A percentile compares a stretch with the other conserved stretches of the same genome.
These are phyloP conservation scores for Candida ponderosae DNA, from an alignment of 805 yeast genomes.

Conservation along the genomic window DNA sequence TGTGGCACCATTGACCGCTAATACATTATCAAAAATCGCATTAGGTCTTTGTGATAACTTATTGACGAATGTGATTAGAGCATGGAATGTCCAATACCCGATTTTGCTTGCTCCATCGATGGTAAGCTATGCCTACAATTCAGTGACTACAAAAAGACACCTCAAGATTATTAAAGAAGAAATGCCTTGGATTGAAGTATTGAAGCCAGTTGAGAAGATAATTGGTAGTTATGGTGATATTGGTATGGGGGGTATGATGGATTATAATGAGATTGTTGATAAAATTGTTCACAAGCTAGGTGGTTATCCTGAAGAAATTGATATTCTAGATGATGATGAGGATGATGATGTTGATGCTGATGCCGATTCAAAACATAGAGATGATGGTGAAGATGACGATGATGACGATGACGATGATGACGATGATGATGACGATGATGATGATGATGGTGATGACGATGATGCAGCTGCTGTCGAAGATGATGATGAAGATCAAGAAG, in stretches of 20 bases:
- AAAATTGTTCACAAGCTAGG: slow-evolving; percentile 67
- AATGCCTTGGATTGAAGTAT: slow-evolving; percentile 92
- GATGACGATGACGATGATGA: slow-evolving; percentile 43
- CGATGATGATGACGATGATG: slow-evolving; percentile 32
- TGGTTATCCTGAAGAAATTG: slow-evolving; percentile 49
- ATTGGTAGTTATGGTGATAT: slow-evolving; percentile 91
- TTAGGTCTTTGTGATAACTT: slow-evolving; percentile 90
- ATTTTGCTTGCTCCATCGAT: slow-evolving; percentile 90
- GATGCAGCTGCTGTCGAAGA: slow-evolving; percentile 17
- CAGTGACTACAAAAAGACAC: slow-evolving; percentile 82
- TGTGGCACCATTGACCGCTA: slow-evolving; percentile 93
- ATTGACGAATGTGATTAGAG: slow-evolving; percentile 82
- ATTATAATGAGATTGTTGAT: slow-evolving; percentile 90
- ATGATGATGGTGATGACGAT: slow-evolving; percentile 31
- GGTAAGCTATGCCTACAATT: slow-evolving; percentile 88
- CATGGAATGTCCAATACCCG: slow-evolving; percentile 93
- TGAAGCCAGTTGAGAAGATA: slow-evolving; percentile 92
- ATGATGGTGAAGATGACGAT: slow-evolving; percentile 30
- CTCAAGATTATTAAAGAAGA: slow-evolving; percentile 71
- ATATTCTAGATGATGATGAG: slow-evolving; percentile 37
- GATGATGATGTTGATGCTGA: slow-evolving; percentile 36
- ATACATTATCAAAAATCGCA: slow-evolving; percentile 82
- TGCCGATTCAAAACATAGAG: slow-evolving; percentile 43
- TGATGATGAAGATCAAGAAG: slow-evolving; percentile 3
- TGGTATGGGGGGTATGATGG: slow-evolving; percentile 99